phyloP scores from a whole-genome alignment of 2,329 filamentous ascomycete genomes.

The Hortaea werneckii region DNA sequence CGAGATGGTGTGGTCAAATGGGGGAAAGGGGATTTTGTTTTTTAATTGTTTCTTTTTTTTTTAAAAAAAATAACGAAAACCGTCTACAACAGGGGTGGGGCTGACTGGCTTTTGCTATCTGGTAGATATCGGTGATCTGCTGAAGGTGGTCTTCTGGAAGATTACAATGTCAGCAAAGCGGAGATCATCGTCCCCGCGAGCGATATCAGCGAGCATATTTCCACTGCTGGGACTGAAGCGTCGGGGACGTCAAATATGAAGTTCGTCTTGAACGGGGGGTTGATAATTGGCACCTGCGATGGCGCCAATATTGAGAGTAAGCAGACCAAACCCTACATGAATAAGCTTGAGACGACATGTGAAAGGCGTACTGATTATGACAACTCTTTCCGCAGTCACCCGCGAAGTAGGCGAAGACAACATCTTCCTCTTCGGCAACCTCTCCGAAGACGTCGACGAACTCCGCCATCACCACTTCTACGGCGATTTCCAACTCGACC shows the following conservation, averaged over 20 bases:
- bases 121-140: conserved; percentile 85
- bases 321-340: conserved; percentile 28
- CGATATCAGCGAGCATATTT: conserved; percentile 97
- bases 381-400: too few species aligned
- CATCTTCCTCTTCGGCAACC: conserved; percentile 96
- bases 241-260: conserved; percentile 98
- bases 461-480: conserved; percentile 86
- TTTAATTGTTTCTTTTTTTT: too few species aligned
- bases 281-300: conserved; percentile 97
- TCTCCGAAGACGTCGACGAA: conserved; percentile 93
- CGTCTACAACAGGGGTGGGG: too few species aligned
- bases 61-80: too few species aligned
- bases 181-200: conserved; percentile 93
- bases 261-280: conserved; percentile 91
- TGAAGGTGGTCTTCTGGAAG: conserved; percentile 97
- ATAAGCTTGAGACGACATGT: too few species aligned
- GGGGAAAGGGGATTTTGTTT: too few species aligned
- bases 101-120: too few species aligned
- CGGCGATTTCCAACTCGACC: conserved; percentile 65
- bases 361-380: too few species aligned
- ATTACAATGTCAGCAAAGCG: conserved; percentile 99
- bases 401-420: conserved; percentile 93
- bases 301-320: conserved; percentile 67
- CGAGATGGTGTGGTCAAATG: too few species aligned
- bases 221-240: conserved; percentile 86